Evolutionary conservation across 768 basidiomycete genomes (phyloP).

Genomic region (Glaciozyma martinii): DNA sequence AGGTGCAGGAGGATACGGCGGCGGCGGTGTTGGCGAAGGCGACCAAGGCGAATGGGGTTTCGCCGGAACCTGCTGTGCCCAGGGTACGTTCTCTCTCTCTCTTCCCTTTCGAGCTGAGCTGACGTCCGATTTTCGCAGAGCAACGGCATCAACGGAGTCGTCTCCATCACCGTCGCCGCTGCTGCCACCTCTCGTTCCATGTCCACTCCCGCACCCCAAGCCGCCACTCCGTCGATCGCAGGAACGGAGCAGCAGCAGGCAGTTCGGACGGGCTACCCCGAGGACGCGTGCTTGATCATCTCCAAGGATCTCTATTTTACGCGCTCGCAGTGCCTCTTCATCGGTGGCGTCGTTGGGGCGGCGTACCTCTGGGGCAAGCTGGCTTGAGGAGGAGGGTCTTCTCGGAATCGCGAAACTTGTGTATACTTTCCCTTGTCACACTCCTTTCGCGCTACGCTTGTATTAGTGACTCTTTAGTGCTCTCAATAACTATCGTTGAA

Average conservation of each 20-base stretch:
- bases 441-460: too few relatives aligned
- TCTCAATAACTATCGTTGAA: too few relatives aligned
- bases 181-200: background rate
- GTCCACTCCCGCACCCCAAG: background rate
- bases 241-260: background rate
- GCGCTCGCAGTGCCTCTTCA: conserved; percentile 12
- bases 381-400: background rate
- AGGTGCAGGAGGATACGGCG: too few relatives aligned
- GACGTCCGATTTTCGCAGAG: background rate
- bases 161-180: background rate
- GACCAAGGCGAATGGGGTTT: background rate
- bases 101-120: background rate
- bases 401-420: too few relatives aligned
- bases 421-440: too few relatives aligned
- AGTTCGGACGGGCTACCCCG: conserved; percentile 4
- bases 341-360: conserved; percentile 3
- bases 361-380: conserved; percentile 11
- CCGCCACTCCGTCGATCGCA: background rate
- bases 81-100: background rate
- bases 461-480: too few relatives aligned
- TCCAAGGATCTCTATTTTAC: conserved; percentile 30
- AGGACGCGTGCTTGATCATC: conserved; percentile 31
- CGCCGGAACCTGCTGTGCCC: background rate
- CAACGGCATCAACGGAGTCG: background rate
- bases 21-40: background rate